Base-by-base conservation (phyloP, 129 eudicot genomes). In the Arctium minus region DNA sequence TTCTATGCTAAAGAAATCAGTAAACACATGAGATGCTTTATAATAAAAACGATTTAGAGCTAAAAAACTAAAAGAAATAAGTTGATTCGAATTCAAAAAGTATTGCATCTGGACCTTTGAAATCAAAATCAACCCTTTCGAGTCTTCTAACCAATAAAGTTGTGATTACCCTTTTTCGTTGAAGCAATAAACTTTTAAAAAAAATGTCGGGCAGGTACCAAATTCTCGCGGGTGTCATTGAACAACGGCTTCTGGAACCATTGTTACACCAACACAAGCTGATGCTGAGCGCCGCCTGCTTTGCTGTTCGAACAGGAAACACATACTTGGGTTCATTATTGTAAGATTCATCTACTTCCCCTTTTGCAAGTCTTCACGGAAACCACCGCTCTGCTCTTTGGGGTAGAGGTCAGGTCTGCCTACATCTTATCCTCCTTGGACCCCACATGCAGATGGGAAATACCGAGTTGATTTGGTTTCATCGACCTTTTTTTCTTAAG, bases 261-360 rank as follows among this genome's bases (percentile, higher is more conserved):
- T 53, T 92, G 83, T 87, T 95, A 56, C 97, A 95, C 86, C 86
- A 90, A 13, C 94, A 92, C 82, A 95, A 95, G 87, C 72, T 92
- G 60, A 7, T 92, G 79, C 80, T 95, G 30, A 95, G 97, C 79
- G 97, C 97, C 32, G 81, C 90, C 74, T 92, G 97, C 94, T 94
- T 92, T 83, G 91, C 92, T 15, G 94, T 92, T 38, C 87, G 98
- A 37, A 94, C 98, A 38, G 97, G 98, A 79, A 94, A 94, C 94
- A 94, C 98, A 8, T 94, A 79, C 81, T 86, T 92, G 92, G 98
- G 98, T 65, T 94, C 98, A 85, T 84, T 94, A 86, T 64, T 94
- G 98, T 92, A 83, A 92, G 98, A 60, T 32, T 42, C 70, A 44
- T 42, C 7, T 0, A 42, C 75, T 40, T 60, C 79, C 79, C 78